A percentile compares a stretch with the other conserved stretches of the same genome.
These are phyloP conservation scores for Hanseniaspora occidentalis DNA, from an alignment of 805 yeast genomes.

Conservation along the genomic window DNA sequence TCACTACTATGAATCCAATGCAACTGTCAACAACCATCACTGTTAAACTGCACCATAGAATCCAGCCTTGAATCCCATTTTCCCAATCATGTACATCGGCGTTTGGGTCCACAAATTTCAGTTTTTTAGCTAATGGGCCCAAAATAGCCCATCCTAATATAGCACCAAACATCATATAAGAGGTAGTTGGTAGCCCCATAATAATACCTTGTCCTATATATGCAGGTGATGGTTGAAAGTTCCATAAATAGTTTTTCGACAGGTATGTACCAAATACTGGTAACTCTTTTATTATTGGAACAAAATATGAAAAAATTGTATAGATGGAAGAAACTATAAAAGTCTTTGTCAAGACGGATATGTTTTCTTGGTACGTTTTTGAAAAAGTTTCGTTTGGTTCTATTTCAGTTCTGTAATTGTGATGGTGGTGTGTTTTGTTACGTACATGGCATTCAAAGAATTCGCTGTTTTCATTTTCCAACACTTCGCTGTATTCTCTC, in stretches of 20 bases:
- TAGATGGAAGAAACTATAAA: conserved; percentile 60
- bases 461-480: conserved; percentile 8
- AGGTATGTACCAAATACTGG: conserved; percentile 65
- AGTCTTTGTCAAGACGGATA: conserved; percentile 45
- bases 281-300: conserved; percentile 53
- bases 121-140: conserved; percentile 62
- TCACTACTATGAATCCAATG: conserved; percentile 60
- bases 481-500: conserved; percentile 18
- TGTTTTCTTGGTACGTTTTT: conserved; percentile 38
- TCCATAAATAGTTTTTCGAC: conserved; percentile 63
- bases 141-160: conserved; percentile 83
- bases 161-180: conserved; percentile 85
- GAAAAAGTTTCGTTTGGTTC: conserved; percentile 11
- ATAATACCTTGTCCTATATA: conserved; percentile 95
- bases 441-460: background rate
- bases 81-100: conserved; percentile 74
- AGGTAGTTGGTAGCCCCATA: conserved; percentile 88
- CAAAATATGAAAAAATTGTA: conserved; percentile 57
- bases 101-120: conserved; percentile 83
- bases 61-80: conserved; percentile 94
- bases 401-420: conserved; percentile 1
- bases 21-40: conserved; percentile 90
- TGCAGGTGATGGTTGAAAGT: conserved; percentile 92
- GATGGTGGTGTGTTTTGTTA: background rate
- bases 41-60: conserved; percentile 83